Base-by-base conservation (phyloP, 163 green algal species). In the Scenedesmus sp. region DNA sequence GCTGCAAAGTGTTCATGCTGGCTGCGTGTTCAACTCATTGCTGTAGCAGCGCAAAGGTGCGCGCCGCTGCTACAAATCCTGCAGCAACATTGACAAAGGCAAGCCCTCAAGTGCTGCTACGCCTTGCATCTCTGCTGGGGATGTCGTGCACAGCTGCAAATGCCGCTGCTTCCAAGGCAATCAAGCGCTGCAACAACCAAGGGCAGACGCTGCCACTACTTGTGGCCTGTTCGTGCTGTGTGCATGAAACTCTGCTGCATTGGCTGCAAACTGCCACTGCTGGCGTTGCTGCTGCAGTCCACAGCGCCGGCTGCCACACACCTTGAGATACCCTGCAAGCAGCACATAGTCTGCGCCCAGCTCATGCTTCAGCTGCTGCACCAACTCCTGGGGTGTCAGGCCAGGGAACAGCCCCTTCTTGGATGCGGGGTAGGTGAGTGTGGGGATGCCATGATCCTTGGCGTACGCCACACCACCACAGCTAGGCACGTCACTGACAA, bases 321-420 rank as follows among this genome's bases (percentile, higher is more conserved):
- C 94, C 94, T 99, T 99, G 6, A 99, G 92, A 90, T 99, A 99
- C 24, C 98, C 98, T 43, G 98, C 98, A 20, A 99, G 95, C 2
- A 99, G 76, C 0, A 99, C 96, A 82, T 94, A 97, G 42, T 99
- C 95, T 22, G 95, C 93, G 1, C 65, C 87, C 42, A 92, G 70
- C 9, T 86, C 53, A 22, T 92, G n/a, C 44, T 85, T 92, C 16
- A 97, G 90, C 13, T 61, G 72, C 26, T 95, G 76, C 18, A 97
- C 92, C n/a, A 98, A 91, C 82, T 97, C 87, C 7, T 95, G 90
- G 37, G 91, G 80, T 0, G 90, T 94, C 16, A 97, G 85, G n/a
- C 94, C 93, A 37, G 43, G 80, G 59, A 93, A 93, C 26, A 91
- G 92, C 43, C 95, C 94, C 56, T 94, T 94, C 81, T 98, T 98